Evolutionary conservation across 768 basidiomycete genomes (phyloP).

Genomic region (Tulasnella sp.): DNA sequence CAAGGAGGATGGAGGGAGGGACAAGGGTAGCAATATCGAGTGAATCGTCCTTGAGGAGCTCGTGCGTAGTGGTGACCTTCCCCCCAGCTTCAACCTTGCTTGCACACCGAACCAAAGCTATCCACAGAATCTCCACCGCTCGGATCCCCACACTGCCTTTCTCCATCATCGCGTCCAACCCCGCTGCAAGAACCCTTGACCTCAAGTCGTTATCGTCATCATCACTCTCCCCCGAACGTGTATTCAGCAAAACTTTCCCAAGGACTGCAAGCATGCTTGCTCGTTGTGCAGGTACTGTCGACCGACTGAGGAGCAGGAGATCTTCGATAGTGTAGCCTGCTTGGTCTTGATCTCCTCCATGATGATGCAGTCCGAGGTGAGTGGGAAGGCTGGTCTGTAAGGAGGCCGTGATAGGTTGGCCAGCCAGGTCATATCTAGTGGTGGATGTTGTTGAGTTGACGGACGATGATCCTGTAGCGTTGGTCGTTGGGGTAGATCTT

Average conservation of each 20-base stretch:
- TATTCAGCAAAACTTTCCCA: conserved; percentile 39
- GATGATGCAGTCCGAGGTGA: conserved; percentile 84
- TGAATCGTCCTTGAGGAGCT: background rate
- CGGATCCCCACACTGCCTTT: conserved; percentile 54
- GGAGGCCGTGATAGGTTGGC: conserved; percentile 49
- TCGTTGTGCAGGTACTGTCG: conserved; percentile 74
- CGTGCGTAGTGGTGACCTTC: no score
- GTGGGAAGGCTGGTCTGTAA: conserved; percentile 56
- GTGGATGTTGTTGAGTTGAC: conserved; percentile 24
- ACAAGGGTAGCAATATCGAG: conserved; percentile 23
- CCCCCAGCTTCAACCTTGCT: background rate
- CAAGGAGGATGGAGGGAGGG: conserved; percentile 39
- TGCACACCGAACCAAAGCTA: conserved; percentile 52
- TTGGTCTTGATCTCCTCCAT: conserved; percentile 57
- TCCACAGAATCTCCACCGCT: conserved; percentile 66
- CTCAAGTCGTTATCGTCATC: conserved; percentile 37
- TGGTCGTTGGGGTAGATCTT: conserved; percentile 22
- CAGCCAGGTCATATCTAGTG: conserved; percentile 57
- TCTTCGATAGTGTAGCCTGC: conserved; percentile 89
- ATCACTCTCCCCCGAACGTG: conserved; percentile 23
- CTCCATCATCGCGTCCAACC: conserved; percentile 53
- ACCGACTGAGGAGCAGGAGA: conserved; percentile 65
- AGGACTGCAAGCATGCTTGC: conserved; percentile 71
- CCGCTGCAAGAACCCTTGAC: conserved; percentile 54
- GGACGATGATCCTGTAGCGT: conserved; percentile 21